Evolutionary conservation across 495 filamentous ascomycete genomes (phyloP), one percentile per base, ranked within the genome.

Genomic region (Pseudomonodictys pantanalensis): DNA sequence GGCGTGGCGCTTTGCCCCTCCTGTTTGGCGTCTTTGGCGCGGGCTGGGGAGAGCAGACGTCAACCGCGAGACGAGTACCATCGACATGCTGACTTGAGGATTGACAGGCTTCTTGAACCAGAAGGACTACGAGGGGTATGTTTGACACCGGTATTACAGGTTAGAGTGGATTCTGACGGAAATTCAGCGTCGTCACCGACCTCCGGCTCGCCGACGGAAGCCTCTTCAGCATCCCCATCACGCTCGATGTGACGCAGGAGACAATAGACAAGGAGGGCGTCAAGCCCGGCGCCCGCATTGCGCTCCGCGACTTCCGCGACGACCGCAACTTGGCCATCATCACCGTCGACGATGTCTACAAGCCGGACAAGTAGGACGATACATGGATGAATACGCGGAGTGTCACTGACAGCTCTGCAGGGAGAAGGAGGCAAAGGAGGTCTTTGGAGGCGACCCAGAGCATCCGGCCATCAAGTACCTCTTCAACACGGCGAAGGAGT

Each of bases 151-250:
- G 5, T 30, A 3, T 22, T 17, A 15, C 9, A 3, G 25, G 18
- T 4, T 20, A 8, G 28, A 28, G 4, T 15, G 23, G 22, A 28
- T 24, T n/a, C 64, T 67, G 39, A 66, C 25, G 8, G 28, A 15
- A 24, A n/a, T 28, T 3, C 66, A 95, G 93, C 58, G 95, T 98
- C 65, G 91, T 96, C 61, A 84, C 85, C 70, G 83, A 93, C 46
- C 81, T 85, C 73, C 88, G 93, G 55, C 84, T 97, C 52, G 85
- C 86, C 52, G 85, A 91, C 76, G 95, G 95, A 70, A 87, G 86
- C 71, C 85, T 98, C 68, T 98, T 97, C 78, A 89, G 86, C 75
- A 98, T 98, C 76, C 93, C 93, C 56, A 97, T 98, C 69, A 93
- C 89, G 64, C 85, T 98, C 56, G 93, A 98, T 74, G 78, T 92